phyloP scores from a whole-genome alignment of 306 rosid species.

The Crataegus laevigata region DNA sequence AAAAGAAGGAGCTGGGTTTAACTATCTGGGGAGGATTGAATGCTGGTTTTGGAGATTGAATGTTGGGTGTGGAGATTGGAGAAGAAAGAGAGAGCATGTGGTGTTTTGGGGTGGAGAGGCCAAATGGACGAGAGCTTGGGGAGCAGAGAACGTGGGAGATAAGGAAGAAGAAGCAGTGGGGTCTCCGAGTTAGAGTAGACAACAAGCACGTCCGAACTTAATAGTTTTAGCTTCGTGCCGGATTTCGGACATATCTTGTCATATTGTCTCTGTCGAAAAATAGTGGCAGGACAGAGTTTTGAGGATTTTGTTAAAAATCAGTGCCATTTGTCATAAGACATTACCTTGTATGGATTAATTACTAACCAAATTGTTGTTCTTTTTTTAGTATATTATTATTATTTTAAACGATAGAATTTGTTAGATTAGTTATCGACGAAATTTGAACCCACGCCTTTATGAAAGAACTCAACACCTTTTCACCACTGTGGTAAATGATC shows the following conservation, averaged over 20 bases:
- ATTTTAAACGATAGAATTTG: too few relatives aligned
- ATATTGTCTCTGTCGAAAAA: background rate
- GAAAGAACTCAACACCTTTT: too few relatives aligned
- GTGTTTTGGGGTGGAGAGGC: background rate
- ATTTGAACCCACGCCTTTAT: too few relatives aligned
- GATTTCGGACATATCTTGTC: conserved; percentile 8
- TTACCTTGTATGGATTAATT: too few relatives aligned
- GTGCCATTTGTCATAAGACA: too few relatives aligned
- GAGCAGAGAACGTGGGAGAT: conserved; percentile 2
- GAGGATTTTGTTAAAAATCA: background rate
- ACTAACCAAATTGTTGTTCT: too few relatives aligned
- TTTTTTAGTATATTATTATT: too few relatives aligned
- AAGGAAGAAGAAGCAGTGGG: conserved; percentile 19
- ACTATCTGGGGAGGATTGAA: background rate
- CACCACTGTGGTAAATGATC: too few relatives aligned
- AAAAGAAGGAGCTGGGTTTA: background rate
- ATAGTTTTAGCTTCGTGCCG: background rate
- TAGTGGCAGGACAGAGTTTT: too few relatives aligned
- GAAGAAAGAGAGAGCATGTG: background rate
- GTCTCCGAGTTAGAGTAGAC: conserved; percentile 7
- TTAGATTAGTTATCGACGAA: too few relatives aligned
- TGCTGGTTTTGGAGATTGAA: conserved; percentile 7
- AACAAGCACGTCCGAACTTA: conserved; percentile 32
- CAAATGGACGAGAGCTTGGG: background rate
- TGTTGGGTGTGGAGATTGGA: background rate